Conservation (phyloP, 2,329 filamentous ascomycete species). For the Verticillium zaregamsianum region DNA sequence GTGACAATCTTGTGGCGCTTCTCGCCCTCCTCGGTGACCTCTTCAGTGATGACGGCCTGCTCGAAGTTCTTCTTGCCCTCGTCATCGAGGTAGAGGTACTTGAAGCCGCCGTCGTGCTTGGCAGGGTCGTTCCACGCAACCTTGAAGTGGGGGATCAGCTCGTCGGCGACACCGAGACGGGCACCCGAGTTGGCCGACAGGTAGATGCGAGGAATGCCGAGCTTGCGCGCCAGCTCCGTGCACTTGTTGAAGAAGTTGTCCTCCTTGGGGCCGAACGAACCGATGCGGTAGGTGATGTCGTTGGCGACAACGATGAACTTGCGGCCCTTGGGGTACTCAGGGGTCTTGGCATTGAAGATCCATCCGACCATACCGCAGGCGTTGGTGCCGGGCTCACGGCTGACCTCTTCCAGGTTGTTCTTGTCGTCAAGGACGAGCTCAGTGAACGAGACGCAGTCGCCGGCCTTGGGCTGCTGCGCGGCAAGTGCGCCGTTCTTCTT, state of each 20-base stretch:
- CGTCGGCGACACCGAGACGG: constrained; percentile 92
- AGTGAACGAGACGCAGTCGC: constrained; percentile 89
- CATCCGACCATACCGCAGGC: constrained; percentile 97
- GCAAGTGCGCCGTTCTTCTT: constrained; percentile 69
- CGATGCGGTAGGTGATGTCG: constrained; percentile 99
- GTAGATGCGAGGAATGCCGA: constrained; percentile 96
- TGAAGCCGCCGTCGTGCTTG: constrained; percentile 86
- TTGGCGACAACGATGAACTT: constrained; percentile 97
- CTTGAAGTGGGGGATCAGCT: constrained; percentile 94
- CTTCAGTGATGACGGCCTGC: constrained; percentile 71
- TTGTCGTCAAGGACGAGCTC: constrained; percentile 94
- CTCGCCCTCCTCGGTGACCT: constrained; percentile 81
- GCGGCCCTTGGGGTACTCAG: constrained; percentile 88
- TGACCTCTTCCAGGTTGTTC: constrained; percentile 88
- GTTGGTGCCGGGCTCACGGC: constrained; percentile 92
- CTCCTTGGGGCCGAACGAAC: constrained; percentile 93
- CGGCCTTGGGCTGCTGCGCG: constrained; percentile 76
- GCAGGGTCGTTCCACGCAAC: constrained; percentile 88
- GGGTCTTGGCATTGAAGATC: constrained; percentile 91
- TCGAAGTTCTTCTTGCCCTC: constrained; percentile 84
- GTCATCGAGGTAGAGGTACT: constrained; percentile 90
- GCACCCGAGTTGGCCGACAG: constrained; percentile 98
- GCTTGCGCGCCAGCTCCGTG: constrained; percentile 88
- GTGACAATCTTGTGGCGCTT: constrained; percentile 91
- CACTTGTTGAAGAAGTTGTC: constrained; percentile 99